Evolutionary conservation across 805 yeast species (phyloP).

Genomic region (Blastobotrys mokoenaii): DNA sequence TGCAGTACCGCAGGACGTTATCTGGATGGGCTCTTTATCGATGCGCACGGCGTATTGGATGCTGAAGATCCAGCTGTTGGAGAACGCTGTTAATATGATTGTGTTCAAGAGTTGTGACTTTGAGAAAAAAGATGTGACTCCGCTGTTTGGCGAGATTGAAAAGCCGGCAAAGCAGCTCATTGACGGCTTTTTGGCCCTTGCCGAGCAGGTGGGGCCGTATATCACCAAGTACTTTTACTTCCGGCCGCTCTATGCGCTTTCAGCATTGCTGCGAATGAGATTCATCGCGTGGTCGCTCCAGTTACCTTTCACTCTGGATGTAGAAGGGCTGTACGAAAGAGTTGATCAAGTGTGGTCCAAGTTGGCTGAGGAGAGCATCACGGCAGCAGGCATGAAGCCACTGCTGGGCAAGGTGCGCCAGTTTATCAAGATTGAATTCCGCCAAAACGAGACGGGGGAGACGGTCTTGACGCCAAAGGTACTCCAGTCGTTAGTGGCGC

Average conservation of each 20-base stretch:
- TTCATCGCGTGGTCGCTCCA: conserved; percentile 8
- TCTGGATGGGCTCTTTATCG: too few relatives aligned
- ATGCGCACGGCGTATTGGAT: too few relatives aligned
- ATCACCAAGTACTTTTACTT: conserved; percentile 4
- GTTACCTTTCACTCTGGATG: not conserved
- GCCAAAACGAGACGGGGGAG: too few relatives aligned
- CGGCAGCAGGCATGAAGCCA: not conserved
- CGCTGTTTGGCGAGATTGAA: not conserved
- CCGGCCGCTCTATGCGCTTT: conserved; percentile 17
- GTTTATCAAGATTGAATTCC: not conserved
- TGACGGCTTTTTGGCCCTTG: not conserved
- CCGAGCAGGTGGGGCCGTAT: not conserved
- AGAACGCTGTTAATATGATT: too few relatives aligned
- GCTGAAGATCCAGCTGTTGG: too few relatives aligned
- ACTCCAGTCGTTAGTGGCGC: too few relatives aligned
- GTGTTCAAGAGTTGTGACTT: too few relatives aligned
- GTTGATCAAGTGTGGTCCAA: not conserved
- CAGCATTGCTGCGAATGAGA: conserved; percentile 12
- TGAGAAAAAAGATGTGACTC: too few relatives aligned
- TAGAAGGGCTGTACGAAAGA: not conserved
- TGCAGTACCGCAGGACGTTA: too few relatives aligned
- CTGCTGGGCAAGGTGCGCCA: not conserved
- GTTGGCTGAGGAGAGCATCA: not conserved
- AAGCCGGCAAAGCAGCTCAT: not conserved
- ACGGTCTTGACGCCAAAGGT: too few relatives aligned